Base-by-base conservation (phyloP, 2,329 filamentous ascomycete genomes). In the Alternaria panax region DNA sequence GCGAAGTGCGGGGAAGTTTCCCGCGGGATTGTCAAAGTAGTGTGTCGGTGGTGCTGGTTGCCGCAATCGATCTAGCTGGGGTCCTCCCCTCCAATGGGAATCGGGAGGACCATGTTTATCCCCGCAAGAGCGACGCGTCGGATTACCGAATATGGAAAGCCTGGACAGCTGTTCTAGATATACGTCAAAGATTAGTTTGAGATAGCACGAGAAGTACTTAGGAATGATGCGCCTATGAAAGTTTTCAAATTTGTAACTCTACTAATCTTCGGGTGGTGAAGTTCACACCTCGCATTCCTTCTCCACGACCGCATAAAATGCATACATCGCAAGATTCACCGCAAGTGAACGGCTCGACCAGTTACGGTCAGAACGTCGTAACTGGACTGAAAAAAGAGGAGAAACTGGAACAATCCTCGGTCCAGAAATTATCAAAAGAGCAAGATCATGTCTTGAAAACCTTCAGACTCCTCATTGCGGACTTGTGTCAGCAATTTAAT, bases 401-500 rank as follows among this genome's bases (percentile, higher is more conserved):
- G 18, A 46, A 61, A 7, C 36, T 59, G 9, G 54, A 65, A 18
- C 20, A 28, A 88, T 91, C 51, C 1, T 59, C 56, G 18, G 43
- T 55, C 2, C 51, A 25, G 24, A 59, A 45, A 16, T 41, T 55
- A 6, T 59, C 56, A 2, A 57, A 62, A 30, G 57, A 64, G 34
- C 64, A 67, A 7, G 64, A 60, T 22, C 45, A 54, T n/a, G 63
- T 67, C 16, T 47, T 67, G 24, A 50, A 53, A 8, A 57, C 60
- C 2, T 67, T 66, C 18, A 60, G 63, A 5, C 27, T 60, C 42
- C 62, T 64, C 25, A 67, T 65, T 59, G 87, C 88, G 43, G 89
- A 91, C 71, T 77, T 91, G 3, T 90, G 88, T 68, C 84, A 91
- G 72, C 88, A 91, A 64, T 91, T 90, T 75, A 86, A 86, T 62